These are phyloP conservation scores for Hypoxylon trugodes DNA, from an alignment of 495 filamentous ascomycete genomes.

Conservation along the genomic window DNA sequence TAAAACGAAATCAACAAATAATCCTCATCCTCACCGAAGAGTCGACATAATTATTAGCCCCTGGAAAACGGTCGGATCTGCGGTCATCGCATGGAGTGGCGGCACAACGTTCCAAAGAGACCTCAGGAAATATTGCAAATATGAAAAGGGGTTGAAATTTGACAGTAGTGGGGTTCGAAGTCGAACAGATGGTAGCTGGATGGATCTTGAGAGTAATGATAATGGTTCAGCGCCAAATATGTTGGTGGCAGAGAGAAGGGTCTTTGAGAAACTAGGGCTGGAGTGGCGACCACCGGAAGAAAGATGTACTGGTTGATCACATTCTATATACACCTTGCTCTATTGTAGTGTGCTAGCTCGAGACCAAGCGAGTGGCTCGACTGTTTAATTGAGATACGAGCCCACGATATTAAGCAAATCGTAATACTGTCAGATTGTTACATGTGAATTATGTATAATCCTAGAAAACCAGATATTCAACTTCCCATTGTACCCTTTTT, in stretches of 20 bases:
- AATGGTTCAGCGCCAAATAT: conserved; percentile 57
- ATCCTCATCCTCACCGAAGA: conserved; percentile 79
- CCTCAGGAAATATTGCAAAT: conserved; percentile 80
- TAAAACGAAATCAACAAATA: conserved; percentile 55
- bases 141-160: conserved; percentile 79
- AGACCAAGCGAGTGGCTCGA: too few species aligned
- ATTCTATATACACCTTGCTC: too few species aligned
- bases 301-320: conserved; percentile 73
- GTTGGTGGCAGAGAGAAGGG: conserved; percentile 78
- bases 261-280: conserved; percentile 82
- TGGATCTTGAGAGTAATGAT: conserved; percentile 64
- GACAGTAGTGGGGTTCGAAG: conserved; percentile 87
- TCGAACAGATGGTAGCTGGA: conserved; percentile 67
- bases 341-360: too few species aligned
- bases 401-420: too few species aligned
- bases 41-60: conserved; percentile 95
- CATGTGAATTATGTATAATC: too few species aligned
- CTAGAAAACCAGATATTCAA: too few species aligned
- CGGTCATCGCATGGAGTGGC: conserved; percentile 86
- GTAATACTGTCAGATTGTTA: too few species aligned
- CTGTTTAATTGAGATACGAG: background rate
- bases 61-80: conserved; percentile 88
- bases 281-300: conserved; percentile 76
- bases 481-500: too few species aligned
- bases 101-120: conserved; percentile 92